Conservation (phyloP, 345 rosid species). For the Abelmoschus esculentus region DNA sequence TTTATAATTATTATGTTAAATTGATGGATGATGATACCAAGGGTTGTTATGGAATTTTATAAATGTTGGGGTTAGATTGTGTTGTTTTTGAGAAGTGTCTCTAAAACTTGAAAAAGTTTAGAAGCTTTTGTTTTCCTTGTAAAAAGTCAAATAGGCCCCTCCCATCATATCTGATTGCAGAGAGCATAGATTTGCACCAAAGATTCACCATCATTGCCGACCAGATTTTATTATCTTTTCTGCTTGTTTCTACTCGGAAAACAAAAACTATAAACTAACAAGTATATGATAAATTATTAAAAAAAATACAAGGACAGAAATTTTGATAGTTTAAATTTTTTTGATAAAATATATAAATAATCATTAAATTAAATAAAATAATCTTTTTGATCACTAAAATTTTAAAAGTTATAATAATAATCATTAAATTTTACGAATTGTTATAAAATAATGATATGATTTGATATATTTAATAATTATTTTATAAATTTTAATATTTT, state of each 20-base stretch:
- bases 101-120: conserved; percentile 31
- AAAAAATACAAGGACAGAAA: too few relatives aligned
- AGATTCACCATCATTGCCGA: conserved; percentile 86
- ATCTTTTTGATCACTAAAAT: too few relatives aligned
- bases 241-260: conserved; percentile 19
- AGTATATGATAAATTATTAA: background rate
- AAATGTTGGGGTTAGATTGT: conserved; percentile 32
- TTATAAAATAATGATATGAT: too few relatives aligned
- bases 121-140: conserved; percentile 22
- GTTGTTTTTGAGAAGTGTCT: background rate
- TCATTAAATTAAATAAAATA: too few relatives aligned
- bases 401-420: too few relatives aligned
- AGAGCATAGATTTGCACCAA: conserved; percentile 64
- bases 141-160: conserved; percentile 68
- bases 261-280: conserved; percentile 13
- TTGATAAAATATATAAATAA: too few relatives aligned
- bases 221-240: conserved; percentile 26
- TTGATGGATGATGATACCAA: conserved; percentile 34
- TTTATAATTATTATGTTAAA: conserved; percentile 9
- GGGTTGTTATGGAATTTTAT: conserved; percentile 51
- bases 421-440: too few relatives aligned
- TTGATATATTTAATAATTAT: too few relatives aligned
- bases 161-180: conserved; percentile 47
- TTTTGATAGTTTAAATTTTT: too few relatives aligned
- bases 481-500: too few relatives aligned